These are phyloP conservation scores for Plectranthus barbatus DNA, from an alignment of 257 asterid genomes.

Conservation along the genomic window DNA sequence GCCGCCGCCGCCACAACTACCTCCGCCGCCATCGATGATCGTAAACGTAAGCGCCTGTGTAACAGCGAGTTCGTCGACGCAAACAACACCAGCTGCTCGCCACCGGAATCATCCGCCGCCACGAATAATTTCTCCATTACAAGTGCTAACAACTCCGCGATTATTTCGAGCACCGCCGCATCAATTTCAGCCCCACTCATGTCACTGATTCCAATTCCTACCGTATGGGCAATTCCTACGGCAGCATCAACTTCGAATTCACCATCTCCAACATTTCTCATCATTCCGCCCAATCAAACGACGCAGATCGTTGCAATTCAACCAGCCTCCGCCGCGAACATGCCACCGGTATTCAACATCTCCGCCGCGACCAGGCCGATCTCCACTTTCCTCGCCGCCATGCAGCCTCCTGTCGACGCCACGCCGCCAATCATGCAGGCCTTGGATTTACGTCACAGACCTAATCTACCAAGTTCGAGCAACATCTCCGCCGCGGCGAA, in stretches of 20 bases:
- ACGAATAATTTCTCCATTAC: slow-evolving; percentile 1
- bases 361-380: slow-evolving; percentile 34
- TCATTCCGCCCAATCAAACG: slow-evolving; percentile 40
- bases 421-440: slow-evolving; percentile 20
- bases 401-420: slow-evolving; percentile 24
- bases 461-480: slow-evolving; percentile 27
- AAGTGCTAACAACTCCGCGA: slow-evolving; percentile 16
- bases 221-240: slow-evolving; percentile 45
- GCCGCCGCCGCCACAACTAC: slow-evolving; percentile 8
- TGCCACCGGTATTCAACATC: slow-evolving; percentile 29
- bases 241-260: slow-evolving; percentile 22
- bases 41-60: slow-evolving; percentile 31
- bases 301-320: slow-evolving; percentile 43
- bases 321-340: slow-evolving; percentile 19
- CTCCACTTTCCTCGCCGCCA: slow-evolving; percentile 21
- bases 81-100: slow-evolving; percentile 8
- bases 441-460: slow-evolving; percentile 10
- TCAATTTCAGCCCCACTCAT: slow-evolving; percentile 49
- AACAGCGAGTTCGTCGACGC: slow-evolving; percentile 21
- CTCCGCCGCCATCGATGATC: neutral
- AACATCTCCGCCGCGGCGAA: slow-evolving; percentile 10
- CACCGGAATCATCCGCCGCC: neutral
- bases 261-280: slow-evolving; percentile 30
- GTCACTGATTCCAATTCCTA: slow-evolving; percentile 38
- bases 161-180: slow-evolving; percentile 24